Base-by-base conservation (phyloP, 1,139 yeast species). In the Ogataea hybrid region DNA sequence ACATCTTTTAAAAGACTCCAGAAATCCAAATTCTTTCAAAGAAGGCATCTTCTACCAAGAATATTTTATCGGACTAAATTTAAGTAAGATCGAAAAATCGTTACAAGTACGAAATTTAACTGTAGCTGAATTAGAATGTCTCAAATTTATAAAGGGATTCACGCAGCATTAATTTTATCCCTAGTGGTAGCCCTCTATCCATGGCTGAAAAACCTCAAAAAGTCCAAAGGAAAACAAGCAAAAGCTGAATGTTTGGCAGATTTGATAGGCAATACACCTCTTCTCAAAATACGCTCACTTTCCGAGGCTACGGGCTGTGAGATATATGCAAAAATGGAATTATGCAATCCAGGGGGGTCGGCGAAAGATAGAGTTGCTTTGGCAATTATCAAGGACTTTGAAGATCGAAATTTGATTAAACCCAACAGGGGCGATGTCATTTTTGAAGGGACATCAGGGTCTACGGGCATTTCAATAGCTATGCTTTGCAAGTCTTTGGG, bases 311-410 rank as follows among this genome's bases (percentile, higher is more conserved):
- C 96, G 0, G 95, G 95, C 0, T 83, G 95, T 58, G 81, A 84
- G 37, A 79, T 92, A 7, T 86, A 81, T 56, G 97, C 95, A 43
- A 92, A 92, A 59, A 65, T 90, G 48, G 98, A 92, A 63, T 67
- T 88, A 46, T 68, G 75, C 54, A 92, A 92, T 57, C 97, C 97
- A 1, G 98, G 95, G 16, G 97, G 97, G 0, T 85, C 95, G 38
- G 95, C 97, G 28, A 92, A 92, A 59, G 98, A 92, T 59, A 70
- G 98, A 42, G 95, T 92, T 30, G 98, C 97, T 1, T 70, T 87
- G 38, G 85, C 95, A 2, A 84, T 92, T 52, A 83, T 90, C 25
- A 67, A 77, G 41, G 77, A 76, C 15, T 85, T 86, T 42, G 96
- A 87, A 61, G 43, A 52, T 10, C 50, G 57, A 32, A 94, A 92